Evolutionary conservation across 805 yeast genomes (phyloP), one percentile per base, ranked within the genome.

Genomic region (Kluyveromyces lactis): DNA sequence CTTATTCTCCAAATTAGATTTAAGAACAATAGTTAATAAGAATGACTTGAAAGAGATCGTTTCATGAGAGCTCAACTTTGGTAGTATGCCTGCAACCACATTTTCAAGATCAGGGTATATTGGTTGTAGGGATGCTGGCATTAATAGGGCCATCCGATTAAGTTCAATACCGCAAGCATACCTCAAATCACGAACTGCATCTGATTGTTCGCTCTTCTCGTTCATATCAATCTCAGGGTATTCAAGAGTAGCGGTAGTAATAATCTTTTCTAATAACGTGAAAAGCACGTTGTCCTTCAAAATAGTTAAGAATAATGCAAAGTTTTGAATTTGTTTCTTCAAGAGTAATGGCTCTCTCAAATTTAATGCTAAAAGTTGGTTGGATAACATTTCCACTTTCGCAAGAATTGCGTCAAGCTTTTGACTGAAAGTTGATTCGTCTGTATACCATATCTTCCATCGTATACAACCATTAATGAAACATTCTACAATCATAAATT

Each of bases 131-230:
- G 95, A 75, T 49, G 84, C 95, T 0, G 98, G 97, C 83, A 92
- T 89, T 58, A 94, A 71, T 58, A 89, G 82, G 1, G 97, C 98
- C 61, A 92, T 72, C 54, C 98, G 69, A 59, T 92, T 90, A 42
- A 92, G 69, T 60, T 92, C 99, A 0, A 95, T 86, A 31, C 97
- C 98, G 60, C 96, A 85, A 38, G 87, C 81, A 2, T 92, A 82
- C 51, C 97, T 72, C 49, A 94, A 67, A 53, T 92, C 97, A 42
- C 95, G 75, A 31, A 92, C 77, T 7, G 82, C 66, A 46, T 87
- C 95, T 23, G 83, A 71, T 29, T 86, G 94, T 49, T 82, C 90
- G n/a, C 68, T 63, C 8, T 75, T 71, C 42, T 68, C 64, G 23
- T 68, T 70, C 33, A 58, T 44, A 40, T 63, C 64, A 23, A 69